Evolutionary conservation across 2,329 filamentous ascomycete genomes (phyloP), one percentile per base, ranked within the genome.

Genomic region (Microdochium nivale): DNA sequence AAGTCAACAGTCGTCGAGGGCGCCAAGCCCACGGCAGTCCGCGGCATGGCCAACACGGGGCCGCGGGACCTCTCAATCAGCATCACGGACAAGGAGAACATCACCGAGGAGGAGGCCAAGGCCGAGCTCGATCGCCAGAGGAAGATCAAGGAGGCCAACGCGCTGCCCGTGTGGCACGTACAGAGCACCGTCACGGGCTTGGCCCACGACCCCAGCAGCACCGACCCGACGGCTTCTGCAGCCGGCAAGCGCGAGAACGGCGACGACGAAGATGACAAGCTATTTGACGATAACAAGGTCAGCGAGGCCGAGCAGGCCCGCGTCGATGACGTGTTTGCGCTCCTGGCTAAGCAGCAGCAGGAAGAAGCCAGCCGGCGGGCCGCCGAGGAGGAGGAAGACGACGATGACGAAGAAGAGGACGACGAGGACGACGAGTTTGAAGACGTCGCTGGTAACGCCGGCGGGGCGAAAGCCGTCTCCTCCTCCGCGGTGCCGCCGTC

Each of bases 41-140:
- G 80, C 67, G 86, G 86, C 4, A 70, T 88, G 57, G 75, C 79
- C 13, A 83, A 84, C 56, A 81, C 78, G 9, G 83, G 80, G 0
- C 83, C 84, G 5, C 83, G 84, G 64, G 84, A 82, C 48, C 85
- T 90, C 58, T 78, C 80, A 16, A 81, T 89, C 53, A 84, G 79
- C 53, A 85, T 90, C 54, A 85, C 84, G 19, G 81, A 82, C 9
- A 77, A 76, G 23, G 79, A 82, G 48, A 83, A 85, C 13, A 83
- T 79, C 5, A 80, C 81, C 11, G 83, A 85, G 58, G 84, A 83
- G 49, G 83, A 87, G 60, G 79, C 80, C 63, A 79, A 79, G 33
- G 81, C 80, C 32, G 84, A 87, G 60, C 74, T 77, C 53, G 78
- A 76, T n/a, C 75, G 77, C 47, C 85, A 83, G 62, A 83, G 85